These are phyloP conservation scores for Cytospora piceicola DNA, from an alignment of 2,329 filamentous ascomycete species.

Conservation along the genomic window DNA sequence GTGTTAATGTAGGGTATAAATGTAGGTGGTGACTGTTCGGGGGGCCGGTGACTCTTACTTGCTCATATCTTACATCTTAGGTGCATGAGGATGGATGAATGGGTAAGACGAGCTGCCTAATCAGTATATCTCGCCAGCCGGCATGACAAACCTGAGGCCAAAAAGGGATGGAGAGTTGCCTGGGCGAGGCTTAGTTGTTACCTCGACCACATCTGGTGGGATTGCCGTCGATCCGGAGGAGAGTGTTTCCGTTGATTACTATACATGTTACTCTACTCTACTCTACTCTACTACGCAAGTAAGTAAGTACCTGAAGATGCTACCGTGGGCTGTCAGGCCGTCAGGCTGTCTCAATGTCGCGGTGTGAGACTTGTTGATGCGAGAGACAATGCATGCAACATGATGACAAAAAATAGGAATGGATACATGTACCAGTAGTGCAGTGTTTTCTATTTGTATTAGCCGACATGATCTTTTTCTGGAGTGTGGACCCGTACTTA, in stretches of 20 bases:
- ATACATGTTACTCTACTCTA: no score
- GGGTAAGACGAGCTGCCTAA: constrained; percentile 19
- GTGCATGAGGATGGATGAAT: neutral
- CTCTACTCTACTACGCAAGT: no score
- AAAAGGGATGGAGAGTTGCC: constrained; percentile 10
- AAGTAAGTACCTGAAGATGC: no score
- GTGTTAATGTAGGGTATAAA: neutral
- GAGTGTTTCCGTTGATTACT: neutral
- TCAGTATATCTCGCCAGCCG: constrained; percentile 2
- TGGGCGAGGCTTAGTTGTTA: constrained; percentile 26
- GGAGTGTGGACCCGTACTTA: no score
- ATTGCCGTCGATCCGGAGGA: neutral
- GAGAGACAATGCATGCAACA: neutral
- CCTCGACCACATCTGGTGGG: neutral
- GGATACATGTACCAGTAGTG: neutral
- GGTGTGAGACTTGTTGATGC: constrained; percentile 20
- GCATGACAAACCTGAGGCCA: constrained; percentile 18
- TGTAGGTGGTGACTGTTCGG: constrained; percentile 15
- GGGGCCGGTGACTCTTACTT: constrained; percentile 15
- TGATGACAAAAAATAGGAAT: constrained; percentile 4
- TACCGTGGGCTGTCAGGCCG: neutral
- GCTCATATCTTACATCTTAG: constrained; percentile 19
- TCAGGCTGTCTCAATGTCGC: no score
- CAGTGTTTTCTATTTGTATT: no score
- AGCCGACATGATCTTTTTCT: no score